Percentiles rank a stretch among this genome's conserved stretches.
phyloP scores from a whole-genome alignment of 345 rosid genomes.

The Populus euphratica region DNA sequence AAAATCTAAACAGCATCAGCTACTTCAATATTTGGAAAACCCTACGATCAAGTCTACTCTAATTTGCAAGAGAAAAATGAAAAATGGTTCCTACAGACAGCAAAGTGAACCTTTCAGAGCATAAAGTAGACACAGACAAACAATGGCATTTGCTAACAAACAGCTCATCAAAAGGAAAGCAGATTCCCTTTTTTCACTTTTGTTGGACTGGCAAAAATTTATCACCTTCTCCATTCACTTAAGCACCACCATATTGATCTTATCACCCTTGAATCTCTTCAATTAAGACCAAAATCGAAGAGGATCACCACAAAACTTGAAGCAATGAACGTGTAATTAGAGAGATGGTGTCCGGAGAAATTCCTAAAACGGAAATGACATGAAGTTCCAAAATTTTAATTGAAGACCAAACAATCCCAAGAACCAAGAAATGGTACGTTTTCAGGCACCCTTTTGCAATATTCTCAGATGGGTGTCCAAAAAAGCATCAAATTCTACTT shows the following conservation, averaged over 20 bases:
- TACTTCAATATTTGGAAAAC: conserved; percentile 41
- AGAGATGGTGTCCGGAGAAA: conserved; percentile 5
- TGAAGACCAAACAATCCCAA: conserved; percentile 28
- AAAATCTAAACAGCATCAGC: conserved; percentile 56
- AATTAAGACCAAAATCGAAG: conserved; percentile 22
- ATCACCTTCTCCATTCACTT: conserved; percentile 23
- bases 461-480: conserved; percentile 43
- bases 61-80: conserved; percentile 35
- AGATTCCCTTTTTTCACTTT: conserved; percentile 67
- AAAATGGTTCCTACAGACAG: conserved; percentile 52
- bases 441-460: conserved; percentile 41
- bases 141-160: conserved; percentile 52
- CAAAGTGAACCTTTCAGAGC: conserved; percentile 92
- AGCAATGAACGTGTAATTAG: conserved; percentile 17
- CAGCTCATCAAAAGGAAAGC: conserved; percentile 66
- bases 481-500: conserved; percentile 50
- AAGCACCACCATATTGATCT: conserved; percentile 29
- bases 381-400: conserved; percentile 30
- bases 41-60: conserved; percentile 31
- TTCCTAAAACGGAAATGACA: conserved; percentile 9
- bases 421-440: conserved; percentile 21
- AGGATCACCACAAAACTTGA: conserved; percentile 25
- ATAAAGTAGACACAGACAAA: conserved; percentile 62
- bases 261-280: conserved; percentile 18
- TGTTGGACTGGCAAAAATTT: conserved; percentile 12